Percentiles rank a stretch among this genome's conserved stretches.
phyloP scores from a whole-genome alignment of 106 monocot species.

The Platanthera zijinensis region DNA sequence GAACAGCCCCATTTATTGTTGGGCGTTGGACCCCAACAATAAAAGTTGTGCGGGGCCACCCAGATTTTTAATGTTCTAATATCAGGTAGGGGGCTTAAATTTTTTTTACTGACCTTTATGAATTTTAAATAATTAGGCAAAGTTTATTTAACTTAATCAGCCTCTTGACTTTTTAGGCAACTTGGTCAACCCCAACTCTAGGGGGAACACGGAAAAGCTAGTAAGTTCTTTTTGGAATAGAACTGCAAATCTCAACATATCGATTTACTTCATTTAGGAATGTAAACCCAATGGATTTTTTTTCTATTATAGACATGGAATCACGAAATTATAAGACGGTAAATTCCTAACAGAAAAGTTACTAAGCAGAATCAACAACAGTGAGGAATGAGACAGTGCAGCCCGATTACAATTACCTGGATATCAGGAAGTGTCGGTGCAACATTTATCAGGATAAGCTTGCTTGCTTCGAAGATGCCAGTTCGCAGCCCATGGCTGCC shows the following conservation, averaged over 20 bases:
- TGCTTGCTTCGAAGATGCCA: constrained; percentile 98
- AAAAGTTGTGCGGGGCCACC: too few species aligned
- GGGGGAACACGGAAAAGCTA: too few species aligned
- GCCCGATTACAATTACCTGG: constrained; percentile 41
- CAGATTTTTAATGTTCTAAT: too few species aligned
- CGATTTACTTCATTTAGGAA: not conserved
- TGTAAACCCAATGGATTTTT: not conserved
- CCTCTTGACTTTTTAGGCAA: too few species aligned
- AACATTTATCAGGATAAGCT: constrained; percentile 75
- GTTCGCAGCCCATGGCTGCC: constrained; percentile 88
- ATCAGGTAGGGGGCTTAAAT: too few species aligned
- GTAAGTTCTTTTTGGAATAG: not conserved
- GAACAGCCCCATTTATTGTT: too few species aligned
- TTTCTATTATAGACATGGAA: not conserved
- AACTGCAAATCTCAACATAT: not conserved
- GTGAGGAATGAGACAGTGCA: too few species aligned
- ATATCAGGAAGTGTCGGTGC: constrained; percentile 89
- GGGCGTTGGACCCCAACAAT: too few species aligned
- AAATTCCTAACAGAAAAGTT: not conserved
- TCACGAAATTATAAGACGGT: not conserved
- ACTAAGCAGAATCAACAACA: not conserved
- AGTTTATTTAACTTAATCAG: too few species aligned
- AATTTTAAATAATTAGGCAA: too few species aligned
- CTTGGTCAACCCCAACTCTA: too few species aligned
- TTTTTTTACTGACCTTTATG: too few species aligned